A percentile compares a stretch with the other conserved stretches of the same genome.
Evolutionary conservation across 805 yeast genomes (phyloP).

Genomic region (Candida xiaguanensis): DNA sequence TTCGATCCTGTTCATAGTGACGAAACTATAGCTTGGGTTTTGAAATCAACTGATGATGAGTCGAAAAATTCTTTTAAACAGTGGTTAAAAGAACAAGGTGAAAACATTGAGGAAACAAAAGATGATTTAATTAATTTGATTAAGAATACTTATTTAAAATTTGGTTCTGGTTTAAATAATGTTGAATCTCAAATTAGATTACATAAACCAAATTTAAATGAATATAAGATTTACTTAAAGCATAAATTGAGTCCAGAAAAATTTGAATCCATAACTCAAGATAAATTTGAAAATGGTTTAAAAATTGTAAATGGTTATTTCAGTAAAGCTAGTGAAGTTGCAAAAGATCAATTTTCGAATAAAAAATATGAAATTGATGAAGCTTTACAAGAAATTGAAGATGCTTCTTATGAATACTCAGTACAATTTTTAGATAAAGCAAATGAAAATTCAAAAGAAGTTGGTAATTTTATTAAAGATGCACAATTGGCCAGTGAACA

Average conservation of each 20-base stretch:
- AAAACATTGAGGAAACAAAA: constrained; percentile 20
- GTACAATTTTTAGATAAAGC: constrained; percentile 10
- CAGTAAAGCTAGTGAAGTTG: constrained; percentile 15
- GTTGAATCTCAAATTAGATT: constrained; percentile 17
- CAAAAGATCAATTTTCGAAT: constrained; percentile 10
- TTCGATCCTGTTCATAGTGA: constrained; percentile 31
- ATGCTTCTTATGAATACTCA: constrained; percentile 18
- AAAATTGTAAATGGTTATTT: constrained; percentile 18
- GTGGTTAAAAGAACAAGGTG: constrained; percentile 37
- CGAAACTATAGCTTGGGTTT: constrained; percentile 19
- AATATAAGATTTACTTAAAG: constrained; percentile 16
- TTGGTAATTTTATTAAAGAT: constrained; percentile 11
- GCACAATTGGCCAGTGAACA: constrained; percentile 14
- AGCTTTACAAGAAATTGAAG: constrained; percentile 15
- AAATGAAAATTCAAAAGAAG: constrained; percentile 7
- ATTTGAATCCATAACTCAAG: constrained; percentile 10
- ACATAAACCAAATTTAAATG: constrained; percentile 16
- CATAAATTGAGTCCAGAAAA: constrained; percentile 9
- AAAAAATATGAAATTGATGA: constrained; percentile 13
- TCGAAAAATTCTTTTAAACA: constrained; percentile 33
- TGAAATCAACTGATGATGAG: constrained; percentile 30
- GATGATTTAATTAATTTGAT: constrained; percentile 18
- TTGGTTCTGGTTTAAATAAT: constrained; percentile 8
- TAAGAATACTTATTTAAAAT: constrained; percentile 5
- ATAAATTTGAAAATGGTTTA: constrained; percentile 14